These are phyloP conservation scores for Leccinum fibrillosum DNA, from an alignment of 768 basidiomycete genomes.

Conservation along the genomic window DNA sequence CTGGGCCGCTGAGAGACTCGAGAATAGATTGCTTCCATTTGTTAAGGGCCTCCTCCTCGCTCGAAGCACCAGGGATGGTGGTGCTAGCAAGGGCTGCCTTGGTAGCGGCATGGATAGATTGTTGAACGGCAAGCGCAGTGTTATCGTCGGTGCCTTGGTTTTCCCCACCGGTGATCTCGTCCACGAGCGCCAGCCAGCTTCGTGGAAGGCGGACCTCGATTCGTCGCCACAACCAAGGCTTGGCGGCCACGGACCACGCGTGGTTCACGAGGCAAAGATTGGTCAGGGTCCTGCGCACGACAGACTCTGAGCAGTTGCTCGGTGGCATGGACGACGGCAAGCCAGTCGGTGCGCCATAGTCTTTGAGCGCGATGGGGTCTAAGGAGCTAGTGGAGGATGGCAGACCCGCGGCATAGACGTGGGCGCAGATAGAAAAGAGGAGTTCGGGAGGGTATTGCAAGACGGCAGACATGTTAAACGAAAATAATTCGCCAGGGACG, in stretches of 20 bases:
- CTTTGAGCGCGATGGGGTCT: constrained; percentile 58
- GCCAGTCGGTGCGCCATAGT: constrained; percentile 49
- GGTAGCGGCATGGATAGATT: constrained; percentile 66
- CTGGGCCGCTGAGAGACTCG: constrained; percentile 57
- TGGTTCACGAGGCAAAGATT: constrained; percentile 75
- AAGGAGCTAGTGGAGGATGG: constrained; percentile 56
- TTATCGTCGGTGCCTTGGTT: constrained; percentile 47
- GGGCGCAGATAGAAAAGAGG: constrained; percentile 67
- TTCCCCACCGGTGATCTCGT: constrained; percentile 73
- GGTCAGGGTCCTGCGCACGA: constrained; percentile 61
- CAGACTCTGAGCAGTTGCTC: constrained; percentile 63
- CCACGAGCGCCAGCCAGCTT: constrained; percentile 80
- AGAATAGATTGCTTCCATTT: constrained; percentile 61
- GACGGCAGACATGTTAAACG: constrained; percentile 23
- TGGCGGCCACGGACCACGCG: constrained; percentile 79
- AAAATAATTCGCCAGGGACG: background rate
- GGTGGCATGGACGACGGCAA: constrained; percentile 75
- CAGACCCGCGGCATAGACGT: constrained; percentile 63
- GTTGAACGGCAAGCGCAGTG: constrained; percentile 59
- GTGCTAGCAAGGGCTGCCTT: constrained; percentile 54
- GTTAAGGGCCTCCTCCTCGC: constrained; percentile 41
- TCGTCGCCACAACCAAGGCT: constrained; percentile 83
- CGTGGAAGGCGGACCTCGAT: constrained; percentile 81
- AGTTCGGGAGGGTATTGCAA: constrained; percentile 67
- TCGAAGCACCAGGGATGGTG: constrained; percentile 32